Evolutionary conservation across 2,329 filamentous ascomycete genomes (phyloP), one percentile per base, ranked within the genome.

Genomic region (Apiospora marii): DNA sequence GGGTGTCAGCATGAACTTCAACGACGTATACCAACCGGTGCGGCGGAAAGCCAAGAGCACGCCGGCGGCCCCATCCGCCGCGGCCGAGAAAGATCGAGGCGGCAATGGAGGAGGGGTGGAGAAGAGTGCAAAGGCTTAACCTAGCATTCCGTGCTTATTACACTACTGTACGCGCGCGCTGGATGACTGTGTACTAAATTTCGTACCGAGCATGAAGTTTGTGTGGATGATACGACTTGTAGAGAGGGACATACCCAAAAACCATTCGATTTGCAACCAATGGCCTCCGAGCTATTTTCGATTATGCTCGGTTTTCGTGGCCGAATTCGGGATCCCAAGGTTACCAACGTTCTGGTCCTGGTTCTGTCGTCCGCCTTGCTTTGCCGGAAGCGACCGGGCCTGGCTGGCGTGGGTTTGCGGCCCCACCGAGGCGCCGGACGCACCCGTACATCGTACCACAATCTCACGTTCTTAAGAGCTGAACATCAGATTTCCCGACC

Each of bases 1-100:
- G 76, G 96, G 94, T 51, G 95, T 98, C 67, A 94, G 96, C 53
- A 98, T 99, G 94, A 99, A 98, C 84, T 99, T 98, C 83, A 99
- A 99, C 83, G 96, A 98, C 81, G 93, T 97, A 37, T 98, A 98
- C 82, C 90, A 94, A 82, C 93, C 94, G 19, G 89, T 92, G 64
- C 87, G 91, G 78, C 89, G 92, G 81, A 91, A 91, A 83, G 84
- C 88, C 73, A 87, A 85, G 82, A 34, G 58, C 34, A 64, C 58
- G 22, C 58, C 58, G 22, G 58, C 51, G 16, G 58, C 58, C 16
- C 58, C 58, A 64, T 64, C 58, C 19, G 58, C 58, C 3, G 34
- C 58, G 58, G 58, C 58, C 24, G 58, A 64, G 34, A 64, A 64
- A n/a, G 58, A 64, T 64, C 58, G 58, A 64, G 58, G 58, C 58